phyloP scores from a whole-genome alignment of 768 basidiomycete genomes.

The Tephrocybe sp. region DNA sequence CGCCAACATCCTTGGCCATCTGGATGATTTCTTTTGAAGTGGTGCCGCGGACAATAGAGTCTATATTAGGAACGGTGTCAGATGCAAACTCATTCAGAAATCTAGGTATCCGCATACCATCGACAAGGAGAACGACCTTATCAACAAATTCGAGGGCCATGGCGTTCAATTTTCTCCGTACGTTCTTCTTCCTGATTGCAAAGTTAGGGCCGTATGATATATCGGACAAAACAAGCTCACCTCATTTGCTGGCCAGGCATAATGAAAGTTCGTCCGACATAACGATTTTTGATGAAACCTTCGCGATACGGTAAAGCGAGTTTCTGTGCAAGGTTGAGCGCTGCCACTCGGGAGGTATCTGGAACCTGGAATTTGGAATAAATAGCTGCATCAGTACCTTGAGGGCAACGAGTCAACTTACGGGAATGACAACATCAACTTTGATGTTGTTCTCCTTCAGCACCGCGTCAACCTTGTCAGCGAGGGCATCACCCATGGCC shows the following conservation, averaged over 20 bases:
- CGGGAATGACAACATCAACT: constrained; percentile 96
- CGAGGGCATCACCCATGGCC: constrained; percentile 98
- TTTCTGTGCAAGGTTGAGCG: constrained; percentile 91
- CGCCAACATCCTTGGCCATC: constrained; percentile 99
- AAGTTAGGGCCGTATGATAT: neutral
- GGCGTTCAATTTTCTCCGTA: constrained; percentile 92
- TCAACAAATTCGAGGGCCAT: constrained; percentile 95
- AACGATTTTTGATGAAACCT: constrained; percentile 98
- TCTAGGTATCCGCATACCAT: constrained; percentile 55
- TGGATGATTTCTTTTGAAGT: constrained; percentile 98
- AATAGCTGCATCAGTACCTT: neutral
- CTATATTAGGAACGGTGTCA: too few species aligned
- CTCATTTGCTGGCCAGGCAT: constrained; percentile 99
- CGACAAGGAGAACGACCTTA: constrained; percentile 93
- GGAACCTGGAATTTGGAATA: constrained; percentile 58
- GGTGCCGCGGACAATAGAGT: constrained; percentile 97
- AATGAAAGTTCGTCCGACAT: constrained; percentile 97
- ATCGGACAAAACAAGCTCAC: constrained; percentile 29
- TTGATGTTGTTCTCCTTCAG: constrained; percentile 63
- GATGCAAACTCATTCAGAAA: too few species aligned
- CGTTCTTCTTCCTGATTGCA: constrained; percentile 76
- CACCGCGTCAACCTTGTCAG: constrained; percentile 78
- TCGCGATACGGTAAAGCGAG: constrained; percentile 90
- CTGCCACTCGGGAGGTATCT: constrained; percentile 95
- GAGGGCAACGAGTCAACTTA: constrained; percentile 27